Percentiles rank a stretch among this genome's conserved stretches.
Conservation (phyloP, 2,329 filamentous ascomycete genomes). For the Coniella lustricola region DNA sequence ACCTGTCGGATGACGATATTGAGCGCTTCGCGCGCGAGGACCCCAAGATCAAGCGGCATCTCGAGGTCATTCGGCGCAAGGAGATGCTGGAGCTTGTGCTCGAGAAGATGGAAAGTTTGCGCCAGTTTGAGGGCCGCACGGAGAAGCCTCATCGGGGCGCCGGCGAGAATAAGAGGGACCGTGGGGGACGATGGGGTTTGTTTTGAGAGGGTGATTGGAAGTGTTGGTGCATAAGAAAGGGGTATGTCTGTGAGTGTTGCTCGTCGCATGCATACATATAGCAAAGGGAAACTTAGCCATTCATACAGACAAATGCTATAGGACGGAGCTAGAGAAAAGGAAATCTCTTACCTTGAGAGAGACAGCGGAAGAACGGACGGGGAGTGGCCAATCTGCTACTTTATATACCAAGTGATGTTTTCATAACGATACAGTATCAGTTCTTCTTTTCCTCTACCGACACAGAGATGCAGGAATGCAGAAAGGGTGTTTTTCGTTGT, state of each 20-base stretch:
- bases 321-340: no score
- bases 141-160: slow-evolving; percentile 46
- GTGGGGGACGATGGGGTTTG: slow-evolving; percentile 14
- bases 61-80: slow-evolving; percentile 88
- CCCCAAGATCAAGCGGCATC: slow-evolving; percentile 76
- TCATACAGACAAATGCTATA: no score
- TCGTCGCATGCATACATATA: no score
- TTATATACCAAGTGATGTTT: slow-evolving; percentile 6
- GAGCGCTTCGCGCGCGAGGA: slow-evolving; percentile 92
- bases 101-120: slow-evolving; percentile 89
- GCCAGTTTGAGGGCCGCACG: slow-evolving; percentile 73
- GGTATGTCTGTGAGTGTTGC: no score
- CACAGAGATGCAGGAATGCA: no score
- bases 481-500: no score
- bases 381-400: neutral
- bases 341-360: no score
- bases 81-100: slow-evolving; percentile 88
- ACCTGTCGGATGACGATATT: slow-evolving; percentile 70
- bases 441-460: neutral
- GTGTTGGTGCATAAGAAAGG: neutral
- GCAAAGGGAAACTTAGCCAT: no score
- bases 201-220: slow-evolving; percentile 2
- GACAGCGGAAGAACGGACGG: no score
- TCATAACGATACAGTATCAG: slow-evolving; percentile 1
- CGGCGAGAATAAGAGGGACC: slow-evolving; percentile 23